Percentiles rank a stretch among this genome's conserved stretches.
Evolutionary conservation across 352 stramenopile species (phyloP).

Genomic region (Phytophthora agathidicida): DNA sequence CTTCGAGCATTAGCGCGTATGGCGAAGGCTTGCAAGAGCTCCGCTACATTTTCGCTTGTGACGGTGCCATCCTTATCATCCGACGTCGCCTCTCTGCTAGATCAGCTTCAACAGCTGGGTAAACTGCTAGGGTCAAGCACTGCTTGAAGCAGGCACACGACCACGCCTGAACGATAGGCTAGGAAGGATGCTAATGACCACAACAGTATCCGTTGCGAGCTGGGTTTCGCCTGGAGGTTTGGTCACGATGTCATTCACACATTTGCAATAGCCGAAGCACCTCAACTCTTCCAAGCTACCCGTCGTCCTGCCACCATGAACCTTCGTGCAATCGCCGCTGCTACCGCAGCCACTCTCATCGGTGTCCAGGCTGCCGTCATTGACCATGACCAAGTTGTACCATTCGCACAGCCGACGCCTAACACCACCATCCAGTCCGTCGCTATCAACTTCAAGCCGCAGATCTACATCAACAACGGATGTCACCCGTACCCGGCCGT

Average conservation of each 20-base stretch:
- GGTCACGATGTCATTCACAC: too few species aligned
- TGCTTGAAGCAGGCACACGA: too few species aligned
- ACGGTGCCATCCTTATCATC: constrained; percentile 7
- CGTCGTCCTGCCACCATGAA: too few species aligned
- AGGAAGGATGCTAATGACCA: too few species aligned
- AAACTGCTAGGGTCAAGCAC: too few species aligned
- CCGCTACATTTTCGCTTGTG: too few species aligned
- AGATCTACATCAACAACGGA: constrained; percentile 14
- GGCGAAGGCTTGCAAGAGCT: too few species aligned
- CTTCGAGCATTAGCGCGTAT: too few species aligned
- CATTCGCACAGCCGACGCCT: constrained; percentile 11
- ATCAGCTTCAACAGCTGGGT: not conserved
- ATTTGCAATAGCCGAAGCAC: not conserved
- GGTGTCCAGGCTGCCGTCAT: constrained; percentile 13
- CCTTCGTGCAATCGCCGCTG: not conserved
- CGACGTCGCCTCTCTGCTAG: not conserved
- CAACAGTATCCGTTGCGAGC: too few species aligned
- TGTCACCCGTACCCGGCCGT: constrained; percentile 14
- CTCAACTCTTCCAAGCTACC: too few species aligned
- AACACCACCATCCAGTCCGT: too few species aligned
- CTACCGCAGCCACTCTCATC: not conserved
- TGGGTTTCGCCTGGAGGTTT: too few species aligned
- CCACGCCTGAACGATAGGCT: not conserved
- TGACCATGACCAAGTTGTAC: constrained; percentile 21
- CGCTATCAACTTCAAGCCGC: constrained; percentile 11